These are phyloP conservation scores for Rhynchosporium agropyri DNA, from an alignment of 2,329 filamentous ascomycete genomes.

Conservation along the genomic window DNA sequence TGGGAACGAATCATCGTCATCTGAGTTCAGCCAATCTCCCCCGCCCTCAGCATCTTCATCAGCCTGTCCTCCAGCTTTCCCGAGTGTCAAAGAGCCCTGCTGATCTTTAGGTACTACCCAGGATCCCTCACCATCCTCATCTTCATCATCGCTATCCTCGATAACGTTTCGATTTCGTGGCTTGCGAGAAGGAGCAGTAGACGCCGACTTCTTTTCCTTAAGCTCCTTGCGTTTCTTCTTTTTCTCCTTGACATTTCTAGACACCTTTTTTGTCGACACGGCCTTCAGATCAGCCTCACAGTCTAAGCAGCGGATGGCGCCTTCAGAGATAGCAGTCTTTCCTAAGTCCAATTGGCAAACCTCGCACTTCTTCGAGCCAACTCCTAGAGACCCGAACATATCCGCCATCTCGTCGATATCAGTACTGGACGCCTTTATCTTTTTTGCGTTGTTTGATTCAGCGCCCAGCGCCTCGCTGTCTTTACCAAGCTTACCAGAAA, in stretches of 20 bases:
- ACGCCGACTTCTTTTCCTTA: slow-evolving; percentile 36
- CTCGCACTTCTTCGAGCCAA: slow-evolving; percentile 43
- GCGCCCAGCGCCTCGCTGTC: slow-evolving; percentile 83
- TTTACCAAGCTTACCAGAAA: slow-evolving; percentile 80
- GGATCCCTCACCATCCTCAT: slow-evolving; percentile 66
- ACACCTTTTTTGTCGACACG: slow-evolving; percentile 49
- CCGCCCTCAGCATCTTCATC: slow-evolving; percentile 88
- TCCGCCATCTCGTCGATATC: slow-evolving; percentile 81
- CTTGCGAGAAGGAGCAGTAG: slow-evolving; percentile 50
- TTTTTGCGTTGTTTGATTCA: slow-evolving; percentile 53
- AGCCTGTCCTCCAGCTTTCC: slow-evolving; percentile 79
- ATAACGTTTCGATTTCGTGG: slow-evolving; percentile 58
- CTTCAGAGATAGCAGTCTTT: slow-evolving; percentile 42
- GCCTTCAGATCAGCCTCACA: slow-evolving; percentile 76
- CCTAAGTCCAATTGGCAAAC: slow-evolving; percentile 41
- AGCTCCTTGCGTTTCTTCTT: slow-evolving; percentile 39
- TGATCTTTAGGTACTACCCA: slow-evolving; percentile 78
- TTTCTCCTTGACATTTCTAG: slow-evolving; percentile 46
- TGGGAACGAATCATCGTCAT: slow-evolving; percentile 53
- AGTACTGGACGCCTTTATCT: slow-evolving; percentile 50
- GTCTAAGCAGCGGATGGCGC: slow-evolving; percentile 66
- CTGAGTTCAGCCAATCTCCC: slow-evolving; percentile 74
- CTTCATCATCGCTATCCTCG: slow-evolving; percentile 67
- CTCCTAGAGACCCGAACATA: slow-evolving; percentile 78
- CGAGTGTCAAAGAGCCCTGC: slow-evolving; percentile 61